Evolutionary conservation across 495 filamentous ascomycete species (phyloP).

Genomic region (Parachaetomium inaequale): DNA sequence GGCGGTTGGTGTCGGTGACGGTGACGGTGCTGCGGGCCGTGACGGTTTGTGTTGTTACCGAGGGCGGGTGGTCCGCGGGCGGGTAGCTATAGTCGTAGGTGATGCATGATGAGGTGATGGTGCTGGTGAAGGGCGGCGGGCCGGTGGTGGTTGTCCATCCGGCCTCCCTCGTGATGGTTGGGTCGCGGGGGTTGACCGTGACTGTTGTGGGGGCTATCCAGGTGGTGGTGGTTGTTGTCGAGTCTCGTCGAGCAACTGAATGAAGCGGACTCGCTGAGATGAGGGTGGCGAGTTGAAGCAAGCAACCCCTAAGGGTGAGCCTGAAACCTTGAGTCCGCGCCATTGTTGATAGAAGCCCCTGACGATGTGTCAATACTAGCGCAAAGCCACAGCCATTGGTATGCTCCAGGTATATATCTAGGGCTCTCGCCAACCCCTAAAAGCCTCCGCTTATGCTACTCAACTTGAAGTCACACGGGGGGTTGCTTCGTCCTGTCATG

Average conservation of each 20-base stretch:
- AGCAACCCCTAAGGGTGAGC: neutral
- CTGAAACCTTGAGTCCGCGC: neutral
- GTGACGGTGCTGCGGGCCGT: slow-evolving; percentile 5
- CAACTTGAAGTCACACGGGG: neutral
- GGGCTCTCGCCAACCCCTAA: no score
- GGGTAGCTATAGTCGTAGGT: slow-evolving; percentile 10
- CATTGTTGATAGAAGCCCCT: neutral
- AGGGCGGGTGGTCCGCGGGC: neutral
- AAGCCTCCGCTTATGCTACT: neutral
- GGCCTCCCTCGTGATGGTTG: slow-evolving; percentile 10
- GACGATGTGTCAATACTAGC: no score
- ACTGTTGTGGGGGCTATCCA: neutral
- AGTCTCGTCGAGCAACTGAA: neutral
- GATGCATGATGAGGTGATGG: slow-evolving; percentile 7
- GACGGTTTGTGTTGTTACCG: neutral
- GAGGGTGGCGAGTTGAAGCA: neutral
- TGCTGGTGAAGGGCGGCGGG: slow-evolving; percentile 6
- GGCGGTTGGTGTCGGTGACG: neutral
- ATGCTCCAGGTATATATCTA: no score
- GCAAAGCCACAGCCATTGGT: no score
- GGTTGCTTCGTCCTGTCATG: neutral
- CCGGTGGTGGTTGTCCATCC: slow-evolving; percentile 5
- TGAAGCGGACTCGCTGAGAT: neutral
- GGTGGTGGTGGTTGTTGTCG: neutral
- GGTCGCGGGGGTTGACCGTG: slow-evolving; percentile 11